Base-by-base conservation (phyloP, 164 flowering plant species). In the Protea cynaroides region DNA sequence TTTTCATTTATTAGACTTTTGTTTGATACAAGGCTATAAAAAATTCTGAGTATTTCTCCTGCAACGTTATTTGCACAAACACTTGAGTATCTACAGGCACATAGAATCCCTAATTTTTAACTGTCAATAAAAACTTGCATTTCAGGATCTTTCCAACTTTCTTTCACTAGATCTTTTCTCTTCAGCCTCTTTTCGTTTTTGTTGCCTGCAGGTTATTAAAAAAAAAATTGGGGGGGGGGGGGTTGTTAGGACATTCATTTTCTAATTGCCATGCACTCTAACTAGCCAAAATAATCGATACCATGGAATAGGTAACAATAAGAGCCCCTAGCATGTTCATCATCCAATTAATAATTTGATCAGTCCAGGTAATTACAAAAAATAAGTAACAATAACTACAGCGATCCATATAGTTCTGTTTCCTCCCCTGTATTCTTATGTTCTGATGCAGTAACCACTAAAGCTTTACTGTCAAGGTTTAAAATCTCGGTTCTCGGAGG, bases 171-270 rank as follows among this genome's bases (percentile, higher is more conserved):
- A 85, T 74, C 81, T 78, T 72, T 64, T 90, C 64, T 85, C 93
- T 65, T 88, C 97, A 13, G 89, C 92, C 73, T 86, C 97, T 63
- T 86, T 80, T 61, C 92, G 79, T 63, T 75, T 84, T 66, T 88
- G 95, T 76, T 85, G 91, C 75, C 94, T 90, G 86, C 55, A 25
- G 44, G 43, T 49, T 46, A n/a, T n/a, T n/a, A n/a, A n/a, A n/a
- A n/a, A 12, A 53, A 64, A 22, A 29, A 29, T 1, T 1, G 34
- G 34, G 34, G 34, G 34, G 34, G 34, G 34, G 34, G 5, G 34
- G 34, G 34, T 3, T 3, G 5, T 29, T 5, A 29, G 9, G 19
- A 36, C 5, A 62, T 40, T 15, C 38, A 25, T 22, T 22, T 8
- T 25, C 23, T n/a, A 47, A 21, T 62, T 12, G 49, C 47, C 34